phyloP scores from a whole-genome alignment of 805 yeast species.

The Candida jianshihensis region DNA sequence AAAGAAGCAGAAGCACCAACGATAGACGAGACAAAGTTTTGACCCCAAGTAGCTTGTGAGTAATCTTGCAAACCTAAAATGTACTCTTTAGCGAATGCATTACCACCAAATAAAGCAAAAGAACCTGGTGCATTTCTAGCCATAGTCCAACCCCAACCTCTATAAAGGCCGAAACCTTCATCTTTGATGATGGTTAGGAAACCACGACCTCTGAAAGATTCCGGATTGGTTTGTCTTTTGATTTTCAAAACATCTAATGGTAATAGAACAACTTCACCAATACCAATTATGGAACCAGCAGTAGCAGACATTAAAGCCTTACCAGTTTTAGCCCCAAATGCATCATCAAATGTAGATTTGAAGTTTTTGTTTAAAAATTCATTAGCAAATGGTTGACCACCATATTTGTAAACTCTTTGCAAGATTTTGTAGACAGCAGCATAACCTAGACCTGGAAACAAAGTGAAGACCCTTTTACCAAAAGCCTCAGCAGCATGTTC shows the following conservation, averaged over 20 bases:
- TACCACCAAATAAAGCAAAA: conserved; percentile 95
- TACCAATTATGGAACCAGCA: conserved; percentile 95
- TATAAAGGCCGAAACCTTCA: conserved; percentile 88
- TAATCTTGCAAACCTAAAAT: conserved; percentile 82
- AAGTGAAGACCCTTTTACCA: conserved; percentile 64
- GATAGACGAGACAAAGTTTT: conserved; percentile 90
- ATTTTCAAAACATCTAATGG: conserved; percentile 96
- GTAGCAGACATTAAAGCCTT: conserved; percentile 96
- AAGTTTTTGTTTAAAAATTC: conserved; percentile 79
- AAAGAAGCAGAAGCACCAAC: conserved; percentile 96
- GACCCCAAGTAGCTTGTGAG: conserved; percentile 87
- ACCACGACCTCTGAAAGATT: conserved; percentile 97
- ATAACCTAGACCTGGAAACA: conserved; percentile 97
- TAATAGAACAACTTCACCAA: conserved; percentile 92
- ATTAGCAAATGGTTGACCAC: conserved; percentile 98
- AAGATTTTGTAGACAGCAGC: conserved; percentile 95
- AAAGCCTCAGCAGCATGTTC: conserved; percentile 69
- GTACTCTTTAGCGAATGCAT: conserved; percentile 97
- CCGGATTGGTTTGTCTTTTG: conserved; percentile 99
- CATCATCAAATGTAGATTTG: conserved; percentile 58
- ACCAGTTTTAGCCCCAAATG: conserved; percentile 91
- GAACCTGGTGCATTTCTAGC: conserved; percentile 99
- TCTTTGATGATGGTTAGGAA: conserved; percentile 78
- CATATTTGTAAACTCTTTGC: conserved; percentile 97
- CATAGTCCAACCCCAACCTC: conserved; percentile 99